These are phyloP conservation scores for Boletus barrowsii DNA, from an alignment of 768 basidiomycete genomes.

Conservation along the genomic window DNA sequence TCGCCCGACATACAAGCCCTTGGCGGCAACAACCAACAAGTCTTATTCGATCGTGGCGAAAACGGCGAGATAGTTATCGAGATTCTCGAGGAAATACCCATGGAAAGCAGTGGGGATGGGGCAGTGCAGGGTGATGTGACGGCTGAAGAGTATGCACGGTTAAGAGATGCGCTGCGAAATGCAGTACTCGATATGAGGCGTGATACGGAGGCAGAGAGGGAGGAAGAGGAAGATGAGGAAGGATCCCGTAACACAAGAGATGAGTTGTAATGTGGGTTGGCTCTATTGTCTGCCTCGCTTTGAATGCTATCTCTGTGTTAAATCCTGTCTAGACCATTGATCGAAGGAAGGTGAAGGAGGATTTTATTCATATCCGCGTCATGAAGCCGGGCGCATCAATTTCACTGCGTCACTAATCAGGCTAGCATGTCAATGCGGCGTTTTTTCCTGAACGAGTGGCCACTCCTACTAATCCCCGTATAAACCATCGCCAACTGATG, in stretches of 20 bases:
- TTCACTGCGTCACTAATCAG: slow-evolving; percentile 1
- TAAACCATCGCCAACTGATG: slow-evolving; percentile 1
- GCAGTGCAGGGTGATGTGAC: slow-evolving; percentile 29
- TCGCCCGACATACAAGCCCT: slow-evolving; percentile 30
- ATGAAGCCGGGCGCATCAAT: slow-evolving; percentile 21
- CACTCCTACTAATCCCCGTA: slow-evolving; percentile 21
- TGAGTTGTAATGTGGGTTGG: slow-evolving; percentile 31
- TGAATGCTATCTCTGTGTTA: slow-evolving; percentile 14
- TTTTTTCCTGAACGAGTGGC: slow-evolving; percentile 4
- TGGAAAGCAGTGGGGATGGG: slow-evolving; percentile 29
- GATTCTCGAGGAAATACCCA: slow-evolving; percentile 43
- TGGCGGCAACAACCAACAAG: slow-evolving; percentile 30
- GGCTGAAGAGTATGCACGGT: slow-evolving; percentile 39
- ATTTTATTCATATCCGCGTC: slow-evolving; percentile 25
- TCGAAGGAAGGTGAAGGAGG: slow-evolving; percentile 1
- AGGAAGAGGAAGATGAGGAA: slow-evolving; percentile 33
- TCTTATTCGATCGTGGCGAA: slow-evolving; percentile 42
- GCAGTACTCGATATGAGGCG: slow-evolving; percentile 50
- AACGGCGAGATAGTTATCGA: slow-evolving; percentile 43
- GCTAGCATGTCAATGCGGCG: slow-evolving; percentile 7
- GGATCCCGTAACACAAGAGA: slow-evolving; percentile 29
- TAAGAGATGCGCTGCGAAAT: slow-evolving; percentile 50
- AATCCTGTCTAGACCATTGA: slow-evolving; percentile 8
- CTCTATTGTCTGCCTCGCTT: slow-evolving; percentile 13
- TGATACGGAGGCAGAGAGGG: slow-evolving; percentile 26